Evolutionary conservation across 1,284 basidiomycete genomes (phyloP), one percentile per base, ranked within the genome.

Genomic region (Fomes fomentarius): DNA sequence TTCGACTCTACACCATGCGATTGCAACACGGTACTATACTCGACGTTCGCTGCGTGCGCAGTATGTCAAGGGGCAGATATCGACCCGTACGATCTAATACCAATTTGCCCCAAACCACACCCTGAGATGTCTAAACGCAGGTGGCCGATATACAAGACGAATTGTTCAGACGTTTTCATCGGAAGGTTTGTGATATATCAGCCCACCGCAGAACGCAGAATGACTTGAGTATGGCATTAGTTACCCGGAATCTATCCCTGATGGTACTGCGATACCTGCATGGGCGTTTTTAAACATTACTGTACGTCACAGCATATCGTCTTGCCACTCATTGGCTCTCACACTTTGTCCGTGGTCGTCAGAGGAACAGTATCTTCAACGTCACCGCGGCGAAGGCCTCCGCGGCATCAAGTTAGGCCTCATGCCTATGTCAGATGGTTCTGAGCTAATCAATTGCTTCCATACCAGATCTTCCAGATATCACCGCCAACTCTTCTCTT

Each of bases 11-110:
- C 31, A 4, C 34, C 43, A 3, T 52, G 50, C 43, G 26, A 45
- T 7, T 52, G 50, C 22, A 52, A 52, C 17, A 45, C 50, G 15
- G 50, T 52, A 9, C 17, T 37, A 1, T 52, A 45, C 37, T 45
- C 50, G 37, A 52, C 50, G 0, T 14, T 46, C 11, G 42, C 50
- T 4, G 50, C 50, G 10, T 53, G 51, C 19, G 51, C 30, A 1
- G 33, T 48, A 4, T 53, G 51, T 19, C 51, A 53, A 38, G 51
- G 51, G 5, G 24, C 10, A 4, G 5, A 17, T 2, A 40, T 17
- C n/a, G 10, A 35, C 17, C 17, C 21, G 40, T 14, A 19, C 24
- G 30, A 6, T n/a, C n/a, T n/a, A n/a, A n/a, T n/a, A n/a, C n/a
- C n/a, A n/a, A n/a, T n/a, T n/a, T n/a, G n/a, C n/a, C n/a, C n/a